Base-by-base conservation (phyloP, 345 rosid species). In the Lepidium africanum region DNA sequence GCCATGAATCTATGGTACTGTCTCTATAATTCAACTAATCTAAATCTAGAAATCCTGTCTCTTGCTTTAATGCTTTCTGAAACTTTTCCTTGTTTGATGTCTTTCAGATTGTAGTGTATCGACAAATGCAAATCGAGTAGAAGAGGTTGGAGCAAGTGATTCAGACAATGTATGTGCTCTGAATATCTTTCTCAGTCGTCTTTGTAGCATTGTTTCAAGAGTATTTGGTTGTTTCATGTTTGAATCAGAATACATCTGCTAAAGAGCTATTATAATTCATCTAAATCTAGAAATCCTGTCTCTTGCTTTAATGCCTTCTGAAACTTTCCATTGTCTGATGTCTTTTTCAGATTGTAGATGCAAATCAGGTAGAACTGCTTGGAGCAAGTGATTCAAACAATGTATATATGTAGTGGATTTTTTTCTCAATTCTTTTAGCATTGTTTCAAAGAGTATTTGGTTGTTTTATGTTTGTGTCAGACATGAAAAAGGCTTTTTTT, bases 41-140 rank as follows among this genome's bases (percentile, higher is more conserved):
- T 39, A 14, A 51, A 39, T 58, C 25, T 58, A 13, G 41, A 48
- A 37, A 27, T 32, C 21, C 10, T 15, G 13, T 56, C 43, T 70
- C 51, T 17, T 17, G 12, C 32, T 6, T 10, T 37, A 47, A 46
- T 21, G 6, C 10, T 15, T 14, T 30, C 51, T 52, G 53, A 42
- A 55, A 67, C 9, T 3, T 67, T 46, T 42, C 61, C 21, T 39
- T 42, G 48, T 63, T 55, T 55, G 57, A 25, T 54, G 55, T 43
- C 11, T 43, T 45, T 54, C 70, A 71, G 76, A 27, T 63, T 38
- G 63, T 63, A 54, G 7, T 27, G 64, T 71, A 47, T 55, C 70
- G 30, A 15, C 23, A 32, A 40, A 72, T 38, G 58, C 66, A 42
- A 65, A 57, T 23, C 10, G 39, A 8, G 12, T 64, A 41, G 30